These are phyloP conservation scores for Chrysosporium keratinophilum DNA, from an alignment of 2,329 filamentous ascomycete genomes.

Conservation along the genomic window DNA sequence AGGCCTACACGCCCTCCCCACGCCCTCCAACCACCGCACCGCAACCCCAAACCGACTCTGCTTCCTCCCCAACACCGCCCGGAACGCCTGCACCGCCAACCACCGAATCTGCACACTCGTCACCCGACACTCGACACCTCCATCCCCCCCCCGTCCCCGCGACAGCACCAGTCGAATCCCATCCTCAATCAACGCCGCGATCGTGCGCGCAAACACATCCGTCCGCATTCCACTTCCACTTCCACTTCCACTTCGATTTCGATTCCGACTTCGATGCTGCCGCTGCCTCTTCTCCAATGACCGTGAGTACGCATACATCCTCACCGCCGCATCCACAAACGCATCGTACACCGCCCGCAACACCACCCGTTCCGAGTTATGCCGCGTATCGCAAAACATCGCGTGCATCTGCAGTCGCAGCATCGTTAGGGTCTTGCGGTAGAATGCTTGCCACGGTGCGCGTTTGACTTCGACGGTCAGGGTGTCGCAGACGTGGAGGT, in stretches of 20 bases:
- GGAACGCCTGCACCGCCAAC: conserved; percentile 61
- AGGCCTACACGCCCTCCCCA: conserved; percentile 35
- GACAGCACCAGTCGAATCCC: conserved; percentile 42
- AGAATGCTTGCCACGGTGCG: conserved; percentile 64
- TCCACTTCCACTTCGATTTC: too few relatives aligned
- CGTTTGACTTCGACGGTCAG: conserved; percentile 69
- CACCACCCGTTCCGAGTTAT: conserved; percentile 62
- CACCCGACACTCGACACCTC: too few relatives aligned
- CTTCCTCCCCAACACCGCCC: conserved; percentile 54
- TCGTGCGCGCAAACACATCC: conserved; percentile 53
- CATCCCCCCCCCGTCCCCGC: too few relatives aligned
- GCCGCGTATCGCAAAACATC: conserved; percentile 52
- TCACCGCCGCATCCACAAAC: conserved; percentile 68
- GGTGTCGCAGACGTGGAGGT: conserved; percentile 52
- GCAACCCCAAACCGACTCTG: conserved; percentile 59
- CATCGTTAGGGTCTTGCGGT: conserved; percentile 60
- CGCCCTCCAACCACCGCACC: conserved; percentile 55
- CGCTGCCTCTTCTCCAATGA: too few relatives aligned
- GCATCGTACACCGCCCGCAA: conserved; percentile 63
- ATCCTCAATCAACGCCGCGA: conserved; percentile 51
- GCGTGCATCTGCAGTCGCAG: conserved; percentile 79
- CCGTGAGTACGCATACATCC: conserved; percentile 52
- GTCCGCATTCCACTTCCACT: too few relatives aligned
- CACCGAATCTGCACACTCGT: conserved; percentile 51
- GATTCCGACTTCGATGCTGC: too few relatives aligned